These are phyloP conservation scores for Capronia epimyces DNA, from an alignment of 2,329 filamentous ascomycete species.

Conservation along the genomic window DNA sequence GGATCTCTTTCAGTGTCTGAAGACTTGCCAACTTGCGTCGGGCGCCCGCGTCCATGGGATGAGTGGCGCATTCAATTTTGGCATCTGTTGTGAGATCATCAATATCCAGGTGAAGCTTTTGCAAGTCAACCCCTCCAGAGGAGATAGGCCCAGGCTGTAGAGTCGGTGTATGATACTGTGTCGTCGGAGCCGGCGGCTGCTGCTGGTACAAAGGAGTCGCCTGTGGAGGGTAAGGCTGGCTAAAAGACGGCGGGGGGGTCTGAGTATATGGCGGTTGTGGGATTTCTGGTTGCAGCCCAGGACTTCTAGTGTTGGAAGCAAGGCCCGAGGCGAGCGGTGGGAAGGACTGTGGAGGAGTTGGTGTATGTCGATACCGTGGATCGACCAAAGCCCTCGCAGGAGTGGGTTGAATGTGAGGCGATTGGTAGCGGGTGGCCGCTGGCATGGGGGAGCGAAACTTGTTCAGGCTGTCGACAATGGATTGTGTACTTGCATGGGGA, in stretches of 20 bases:
- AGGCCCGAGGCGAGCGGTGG: slow-evolving; percentile 11
- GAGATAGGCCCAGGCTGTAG: slow-evolving; percentile 31
- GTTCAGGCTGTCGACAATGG: slow-evolving; percentile 89
- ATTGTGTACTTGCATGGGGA: slow-evolving; percentile 73
- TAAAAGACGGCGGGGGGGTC: slow-evolving; percentile 22
- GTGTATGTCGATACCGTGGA: slow-evolving; percentile 40
- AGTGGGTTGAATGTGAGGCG: slow-evolving; percentile 37
- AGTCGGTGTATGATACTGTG: slow-evolving; percentile 31
- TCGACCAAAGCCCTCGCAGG: slow-evolving; percentile 49
- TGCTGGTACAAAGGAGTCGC: slow-evolving; percentile 13
- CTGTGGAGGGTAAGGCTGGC: slow-evolving; percentile 9
- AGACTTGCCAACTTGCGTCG: slow-evolving; percentile 27
- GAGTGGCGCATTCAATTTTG: slow-evolving; percentile 29
- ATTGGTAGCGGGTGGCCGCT: slow-evolving; percentile 48
- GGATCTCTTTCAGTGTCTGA: slow-evolving; percentile 29
- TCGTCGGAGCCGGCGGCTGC: slow-evolving; percentile 24
- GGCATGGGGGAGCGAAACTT: slow-evolving; percentile 62
- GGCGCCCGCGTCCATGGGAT: slow-evolving; percentile 27
- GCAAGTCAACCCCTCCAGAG: slow-evolving; percentile 49
- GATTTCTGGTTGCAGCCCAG: slow-evolving; percentile 15
- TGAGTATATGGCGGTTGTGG: slow-evolving; percentile 32
- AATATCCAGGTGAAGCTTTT: slow-evolving; percentile 71
- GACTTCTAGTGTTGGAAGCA: slow-evolving; percentile 18
- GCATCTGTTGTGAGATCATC: slow-evolving; percentile 29
- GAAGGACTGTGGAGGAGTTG: slow-evolving; percentile 26